phyloP scores from a whole-genome alignment of 257 asterid species.

The Lycium ferocissimum region DNA sequence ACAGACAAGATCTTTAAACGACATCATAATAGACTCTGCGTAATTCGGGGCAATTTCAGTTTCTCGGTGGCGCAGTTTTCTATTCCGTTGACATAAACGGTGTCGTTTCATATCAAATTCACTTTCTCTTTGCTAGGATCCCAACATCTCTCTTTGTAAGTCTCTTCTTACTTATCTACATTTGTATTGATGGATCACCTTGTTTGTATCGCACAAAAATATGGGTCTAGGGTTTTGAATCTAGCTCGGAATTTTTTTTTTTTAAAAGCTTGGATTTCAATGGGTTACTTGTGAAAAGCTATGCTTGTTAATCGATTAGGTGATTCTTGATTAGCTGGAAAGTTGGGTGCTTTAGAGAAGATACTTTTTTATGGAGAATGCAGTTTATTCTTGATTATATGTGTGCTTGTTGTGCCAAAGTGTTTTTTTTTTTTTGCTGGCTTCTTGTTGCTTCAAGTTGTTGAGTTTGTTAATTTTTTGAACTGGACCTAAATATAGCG shows the following conservation, averaged over 20 bases:
- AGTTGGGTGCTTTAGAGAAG: background rate
- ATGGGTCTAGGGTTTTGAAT: conserved; percentile 23
- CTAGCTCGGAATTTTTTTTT: background rate
- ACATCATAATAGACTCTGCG: background rate
- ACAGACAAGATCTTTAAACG: background rate
- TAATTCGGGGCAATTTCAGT: background rate
- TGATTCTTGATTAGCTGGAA: background rate
- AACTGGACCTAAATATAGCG: too few species aligned
- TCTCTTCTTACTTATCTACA: background rate
- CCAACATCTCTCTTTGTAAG: conserved; percentile 3
- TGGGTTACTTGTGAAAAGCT: background rate
- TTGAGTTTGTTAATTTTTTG: too few species aligned
- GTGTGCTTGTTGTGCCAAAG: too few species aligned
- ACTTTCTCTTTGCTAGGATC: conserved; percentile 8
- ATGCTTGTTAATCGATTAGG: background rate
- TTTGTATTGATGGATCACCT: conserved; percentile 1
- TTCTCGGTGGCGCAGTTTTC: conserved; percentile 22
- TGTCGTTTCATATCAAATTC: background rate
- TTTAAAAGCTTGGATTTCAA: background rate
- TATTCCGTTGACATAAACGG: conserved; percentile 14
- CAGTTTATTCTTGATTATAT: too few species aligned
- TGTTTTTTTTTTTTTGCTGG: too few species aligned
- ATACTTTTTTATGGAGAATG: too few species aligned
- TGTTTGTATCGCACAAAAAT: background rate
- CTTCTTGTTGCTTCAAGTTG: too few species aligned